Evolutionary conservation across 148 eudicot genomes (phyloP).

Genomic region (Selenicereus undatus): DNA sequence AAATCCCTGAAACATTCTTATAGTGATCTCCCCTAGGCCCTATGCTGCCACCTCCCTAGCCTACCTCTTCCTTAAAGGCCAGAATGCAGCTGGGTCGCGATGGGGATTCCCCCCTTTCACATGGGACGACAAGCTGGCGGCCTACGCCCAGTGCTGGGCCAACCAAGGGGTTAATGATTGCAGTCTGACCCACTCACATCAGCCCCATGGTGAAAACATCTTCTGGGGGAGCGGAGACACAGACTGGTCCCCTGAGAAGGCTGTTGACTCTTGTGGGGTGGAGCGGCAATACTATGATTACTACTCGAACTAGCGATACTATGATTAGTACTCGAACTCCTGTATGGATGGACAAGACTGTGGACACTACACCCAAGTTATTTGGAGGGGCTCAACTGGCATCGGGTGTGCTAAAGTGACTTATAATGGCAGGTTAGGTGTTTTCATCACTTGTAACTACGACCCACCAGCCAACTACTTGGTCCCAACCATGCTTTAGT

Average conservation of each 20-base stretch:
- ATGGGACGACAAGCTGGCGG: constrained; percentile 43
- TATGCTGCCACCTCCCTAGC: background rate
- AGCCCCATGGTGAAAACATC: constrained; percentile 56
- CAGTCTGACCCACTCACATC: constrained; percentile 40
- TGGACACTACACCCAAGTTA: no score
- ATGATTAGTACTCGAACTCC: constrained; percentile 38
- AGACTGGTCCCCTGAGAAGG: constrained; percentile 44
- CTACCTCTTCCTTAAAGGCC: background rate
- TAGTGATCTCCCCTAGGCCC: no score
- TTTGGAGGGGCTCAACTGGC: no score
- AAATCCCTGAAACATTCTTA: no score
- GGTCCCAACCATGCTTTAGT: no score
- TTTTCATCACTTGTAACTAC: no score
- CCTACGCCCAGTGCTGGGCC: constrained; percentile 41
- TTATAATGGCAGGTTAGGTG: no score
- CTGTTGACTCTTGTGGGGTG: constrained; percentile 36
- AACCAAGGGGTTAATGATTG: constrained; percentile 43
- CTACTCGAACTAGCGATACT: no score
- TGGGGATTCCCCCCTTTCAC: constrained; percentile 33
- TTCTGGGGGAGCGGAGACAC: constrained; percentile 55
- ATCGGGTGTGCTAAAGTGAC: no score
- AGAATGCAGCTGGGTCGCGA: constrained; percentile 43
- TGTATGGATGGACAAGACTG: no score
- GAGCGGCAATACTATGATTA: no score
- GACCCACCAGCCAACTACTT: no score